Evolutionary conservation across 306 rosid species (phyloP).

Genomic region (Adenanthera pavonina): DNA sequence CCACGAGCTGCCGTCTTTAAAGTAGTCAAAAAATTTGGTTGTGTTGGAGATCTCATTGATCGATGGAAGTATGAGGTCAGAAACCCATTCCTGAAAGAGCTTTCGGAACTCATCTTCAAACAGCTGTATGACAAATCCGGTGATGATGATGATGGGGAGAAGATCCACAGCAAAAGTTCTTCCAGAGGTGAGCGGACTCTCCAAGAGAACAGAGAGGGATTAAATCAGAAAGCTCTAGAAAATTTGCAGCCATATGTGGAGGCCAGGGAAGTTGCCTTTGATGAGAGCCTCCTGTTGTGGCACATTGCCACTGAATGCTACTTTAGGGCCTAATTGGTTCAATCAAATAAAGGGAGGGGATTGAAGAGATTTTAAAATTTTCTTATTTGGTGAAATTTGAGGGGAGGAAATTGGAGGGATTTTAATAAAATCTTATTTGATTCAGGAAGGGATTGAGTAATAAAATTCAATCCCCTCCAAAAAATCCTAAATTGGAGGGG

Average conservation of each 20-base stretch:
- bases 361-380: too few species aligned
- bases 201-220: not conserved
- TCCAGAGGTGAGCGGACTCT: not conserved
- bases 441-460: too few species aligned
- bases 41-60: not conserved
- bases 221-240: not conserved
- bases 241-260: not conserved
- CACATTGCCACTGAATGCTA: conserved; percentile 43
- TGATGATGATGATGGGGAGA: not conserved
- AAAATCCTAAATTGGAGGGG: too few species aligned
- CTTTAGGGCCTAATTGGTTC: too few species aligned
- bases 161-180: not conserved
- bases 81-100: not conserved
- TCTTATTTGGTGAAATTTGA: too few species aligned
- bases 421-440: too few species aligned
- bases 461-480: too few species aligned
- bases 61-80: not conserved
- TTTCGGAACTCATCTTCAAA: not conserved
- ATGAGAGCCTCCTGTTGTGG: conserved; percentile 21
- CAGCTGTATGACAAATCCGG: not conserved
- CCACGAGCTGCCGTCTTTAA: not conserved
- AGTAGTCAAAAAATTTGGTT: not conserved
- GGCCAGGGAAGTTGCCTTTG: not conserved
- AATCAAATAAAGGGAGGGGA: too few species aligned
- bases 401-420: too few species aligned